Base-by-base conservation (phyloP, 2,329 filamentous ascomycete genomes). In the Pyrenophora tritici-repentis region DNA sequence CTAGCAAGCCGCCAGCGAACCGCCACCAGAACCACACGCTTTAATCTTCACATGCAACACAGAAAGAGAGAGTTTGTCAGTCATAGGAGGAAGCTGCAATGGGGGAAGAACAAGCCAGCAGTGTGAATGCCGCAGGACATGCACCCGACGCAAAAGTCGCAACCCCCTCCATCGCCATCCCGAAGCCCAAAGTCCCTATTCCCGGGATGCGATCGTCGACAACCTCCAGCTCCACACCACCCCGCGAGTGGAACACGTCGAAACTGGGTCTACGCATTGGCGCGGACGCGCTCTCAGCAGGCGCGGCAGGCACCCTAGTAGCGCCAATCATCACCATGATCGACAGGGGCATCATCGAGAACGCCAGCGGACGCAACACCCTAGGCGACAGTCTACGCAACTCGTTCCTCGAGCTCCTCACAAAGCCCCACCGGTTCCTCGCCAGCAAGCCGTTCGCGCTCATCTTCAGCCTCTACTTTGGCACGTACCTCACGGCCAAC, bases 401-500 rank as follows among this genome's bases (percentile, higher is more conserved):
- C 45, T 90, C 86, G 18, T 62, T 89, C 39, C 68, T 68, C 24
- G 75, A 78, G 33, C 78, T 91, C 43, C 40, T 88, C 50, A 61
- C 78, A n/a, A 80, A 78, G 7, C 88, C 88, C 0, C 85, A 86
- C 51, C 64, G 73, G 18, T 79, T 88, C 63, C 65, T 91, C 58
- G 74, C 85, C 68, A 84, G 84, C 42, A 84, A 83, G 52, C 87
- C 88, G 1, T 88, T 88, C 63, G 83, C 78, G 38, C 81, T 91
- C 59, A 87, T 91, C 69, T 75, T 79, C 54, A 76, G 77, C 45
- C 79, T 96, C 36, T 97, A 97, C 79, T 89, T 86, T 55, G 87
- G 89, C 60, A 97, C 93, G 52, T 97, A 97, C 78, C 77, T 94
- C 10, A 91, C 90, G 1, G 92, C 93, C 58, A 97, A 97, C 78